Evolutionary conservation across 176 grass and related monocot genomes (phyloP).

Genomic region (Rhynchospora pubera): DNA sequence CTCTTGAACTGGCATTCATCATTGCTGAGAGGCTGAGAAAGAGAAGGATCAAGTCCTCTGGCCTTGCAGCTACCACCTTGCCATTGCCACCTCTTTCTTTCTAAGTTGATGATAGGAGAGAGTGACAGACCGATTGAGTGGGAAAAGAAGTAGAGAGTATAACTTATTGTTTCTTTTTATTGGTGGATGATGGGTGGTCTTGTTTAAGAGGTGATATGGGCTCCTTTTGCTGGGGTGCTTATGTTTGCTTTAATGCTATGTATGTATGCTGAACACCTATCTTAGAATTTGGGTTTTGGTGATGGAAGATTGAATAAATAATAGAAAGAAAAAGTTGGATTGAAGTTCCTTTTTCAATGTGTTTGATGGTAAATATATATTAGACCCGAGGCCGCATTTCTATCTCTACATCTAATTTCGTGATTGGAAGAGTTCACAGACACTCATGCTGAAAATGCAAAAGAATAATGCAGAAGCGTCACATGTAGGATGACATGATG

Average conservation of each 20-base stretch:
- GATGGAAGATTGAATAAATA: slow-evolving; percentile 12
- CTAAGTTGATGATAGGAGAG: slow-evolving; percentile 25
- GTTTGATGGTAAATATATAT: neutral
- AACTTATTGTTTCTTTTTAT: slow-evolving; percentile 34
- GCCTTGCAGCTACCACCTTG: slow-evolving; percentile 26
- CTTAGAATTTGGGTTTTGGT: slow-evolving; percentile 30
- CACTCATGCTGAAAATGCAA: neutral
- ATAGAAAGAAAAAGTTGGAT: slow-evolving; percentile 3
- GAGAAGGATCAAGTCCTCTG: slow-evolving; percentile 53
- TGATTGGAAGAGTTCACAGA: neutral
- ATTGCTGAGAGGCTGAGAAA: slow-evolving; percentile 85
- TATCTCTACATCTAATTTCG: neutral
- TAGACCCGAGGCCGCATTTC: neutral
- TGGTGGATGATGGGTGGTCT: slow-evolving; percentile 33
- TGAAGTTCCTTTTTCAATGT: neutral
- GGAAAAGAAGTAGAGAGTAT: slow-evolving; percentile 13
- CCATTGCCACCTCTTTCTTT: slow-evolving; percentile 66
- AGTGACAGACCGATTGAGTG: neutral
- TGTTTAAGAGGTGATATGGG: slow-evolving; percentile 27
- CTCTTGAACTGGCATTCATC: slow-evolving; percentile 82
- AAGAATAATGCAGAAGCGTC: neutral
- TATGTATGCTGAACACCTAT: slow-evolving; percentile 19
- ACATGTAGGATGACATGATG: neutral
- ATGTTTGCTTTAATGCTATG: slow-evolving; percentile 1
- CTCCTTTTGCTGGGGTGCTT: slow-evolving; percentile 24